Conservation (phyloP, 306 rosid genomes). For the Mimosa pudica region DNA sequence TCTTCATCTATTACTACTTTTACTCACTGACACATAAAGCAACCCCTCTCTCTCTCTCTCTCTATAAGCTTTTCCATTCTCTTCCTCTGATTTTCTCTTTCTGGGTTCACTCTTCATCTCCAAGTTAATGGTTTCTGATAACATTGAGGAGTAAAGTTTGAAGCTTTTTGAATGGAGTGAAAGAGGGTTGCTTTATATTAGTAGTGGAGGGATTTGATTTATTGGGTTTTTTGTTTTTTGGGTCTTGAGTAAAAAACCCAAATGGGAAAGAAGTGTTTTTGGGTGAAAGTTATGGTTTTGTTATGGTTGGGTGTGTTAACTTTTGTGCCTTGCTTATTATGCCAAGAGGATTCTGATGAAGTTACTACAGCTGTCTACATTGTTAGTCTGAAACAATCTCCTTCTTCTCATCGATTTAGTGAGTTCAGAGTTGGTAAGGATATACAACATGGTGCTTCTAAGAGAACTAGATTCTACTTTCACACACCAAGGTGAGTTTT, state of each 20-base stretch:
- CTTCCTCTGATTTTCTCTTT: conserved; percentile 37
- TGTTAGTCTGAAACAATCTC: conserved; percentile 73
- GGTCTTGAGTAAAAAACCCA: conserved; percentile 18
- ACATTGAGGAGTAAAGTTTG: conserved; percentile 21
- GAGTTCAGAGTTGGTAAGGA: conserved; percentile 51
- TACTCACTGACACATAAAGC: conserved; percentile 18
- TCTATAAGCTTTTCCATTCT: conserved; percentile 4
- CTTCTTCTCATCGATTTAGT: conserved; percentile 56
- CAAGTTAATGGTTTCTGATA: conserved; percentile 31
- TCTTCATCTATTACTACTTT: conserved; percentile 40
- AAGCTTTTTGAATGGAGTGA: conserved; percentile 39
- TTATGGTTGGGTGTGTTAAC: conserved; percentile 49
- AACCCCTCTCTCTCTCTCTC: conserved; percentile 22
- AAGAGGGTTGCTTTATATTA: conserved; percentile 35
- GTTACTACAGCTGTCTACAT: conserved; percentile 68
- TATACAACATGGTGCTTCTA: conserved; percentile 45
- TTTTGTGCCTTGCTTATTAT: conserved; percentile 41
- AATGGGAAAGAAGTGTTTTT: conserved; percentile 53
- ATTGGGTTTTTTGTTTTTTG: background rate
- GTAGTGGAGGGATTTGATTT: conserved; percentile 26
- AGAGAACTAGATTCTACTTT: conserved; percentile 61
- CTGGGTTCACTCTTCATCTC: conserved; percentile 36
- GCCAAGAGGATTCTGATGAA: conserved; percentile 57
- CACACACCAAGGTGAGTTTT: conserved; percentile 65
- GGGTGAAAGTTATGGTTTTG: conserved; percentile 45